phyloP scores from a whole-genome alignment of 352 stramenopile species.

The Phytophthora ramorum region DNA sequence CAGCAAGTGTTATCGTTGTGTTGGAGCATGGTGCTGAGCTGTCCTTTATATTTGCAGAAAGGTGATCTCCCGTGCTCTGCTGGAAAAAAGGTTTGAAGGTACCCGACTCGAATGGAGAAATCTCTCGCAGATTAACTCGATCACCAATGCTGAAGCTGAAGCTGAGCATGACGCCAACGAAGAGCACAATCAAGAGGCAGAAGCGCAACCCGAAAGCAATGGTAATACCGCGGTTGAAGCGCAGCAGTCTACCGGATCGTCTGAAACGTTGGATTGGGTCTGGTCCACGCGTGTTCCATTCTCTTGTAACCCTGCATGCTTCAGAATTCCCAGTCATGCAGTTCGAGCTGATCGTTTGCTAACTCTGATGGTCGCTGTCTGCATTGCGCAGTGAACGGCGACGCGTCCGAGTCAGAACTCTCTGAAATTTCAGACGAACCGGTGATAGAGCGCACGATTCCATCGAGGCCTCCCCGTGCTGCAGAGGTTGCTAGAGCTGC shows the following conservation, averaged over 20 bases:
- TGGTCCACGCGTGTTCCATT: slow-evolving; percentile 41
- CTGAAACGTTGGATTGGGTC: slow-evolving; percentile 22
- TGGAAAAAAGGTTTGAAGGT: slow-evolving; percentile 42
- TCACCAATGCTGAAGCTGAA: slow-evolving; percentile 14
- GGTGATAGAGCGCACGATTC: slow-evolving; percentile 6
- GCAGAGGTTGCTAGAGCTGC: slow-evolving; percentile 10
- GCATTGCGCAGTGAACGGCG: slow-evolving; percentile 19
- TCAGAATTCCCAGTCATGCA: background rate
- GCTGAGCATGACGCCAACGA: background rate
- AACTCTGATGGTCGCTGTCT: slow-evolving; percentile 5
- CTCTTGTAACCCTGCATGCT: slow-evolving; percentile 22
- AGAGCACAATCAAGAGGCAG: slow-evolving; percentile 18
- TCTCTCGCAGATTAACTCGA: slow-evolving; percentile 42
- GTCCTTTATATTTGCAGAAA: slow-evolving; percentile 21
- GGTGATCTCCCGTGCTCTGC: slow-evolving; percentile 31
- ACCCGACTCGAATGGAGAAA: slow-evolving; percentile 43
- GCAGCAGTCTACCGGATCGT: slow-evolving; percentile 5
- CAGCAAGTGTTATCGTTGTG: too few relatives aligned
- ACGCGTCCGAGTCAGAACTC: slow-evolving; percentile 15
- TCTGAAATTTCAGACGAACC: slow-evolving; percentile 30
- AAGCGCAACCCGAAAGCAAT: background rate
- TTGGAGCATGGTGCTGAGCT: background rate
- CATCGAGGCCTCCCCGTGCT: slow-evolving; percentile 23
- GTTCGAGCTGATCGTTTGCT: background rate
- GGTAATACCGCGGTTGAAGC: slow-evolving; percentile 13